Percentiles rank a stretch among this genome's conserved stretches.
These are phyloP conservation scores for Manihot esculenta DNA, from an alignment of 441 rosid genomes.

Conservation along the genomic window DNA sequence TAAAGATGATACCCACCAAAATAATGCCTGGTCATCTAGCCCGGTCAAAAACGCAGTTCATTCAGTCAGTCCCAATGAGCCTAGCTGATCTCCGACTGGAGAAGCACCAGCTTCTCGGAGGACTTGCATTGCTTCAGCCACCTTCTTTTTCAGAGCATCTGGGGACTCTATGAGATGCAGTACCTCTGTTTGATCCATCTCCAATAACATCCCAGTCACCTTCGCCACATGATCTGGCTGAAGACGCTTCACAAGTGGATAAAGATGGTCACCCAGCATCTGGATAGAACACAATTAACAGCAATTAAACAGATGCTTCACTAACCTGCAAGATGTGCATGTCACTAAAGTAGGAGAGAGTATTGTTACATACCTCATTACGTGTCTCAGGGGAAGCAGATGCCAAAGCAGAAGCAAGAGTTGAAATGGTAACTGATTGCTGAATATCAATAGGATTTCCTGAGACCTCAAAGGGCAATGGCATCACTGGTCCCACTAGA, in stretches of 20 bases:
- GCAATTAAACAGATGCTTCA: background rate
- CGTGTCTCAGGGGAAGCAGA: slow-evolving; percentile 44
- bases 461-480: slow-evolving; percentile 42
- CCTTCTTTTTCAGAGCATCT: slow-evolving; percentile 66
- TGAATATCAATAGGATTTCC: slow-evolving; percentile 34
- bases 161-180: slow-evolving; percentile 75
- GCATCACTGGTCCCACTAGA: slow-evolving; percentile 34
- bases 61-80: slow-evolving; percentile 35
- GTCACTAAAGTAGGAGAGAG: too few relatives aligned
- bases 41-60: slow-evolving; percentile 26
- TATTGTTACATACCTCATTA: slow-evolving; percentile 33
- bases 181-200: slow-evolving; percentile 89
- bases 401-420: slow-evolving; percentile 60
- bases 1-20: slow-evolving; percentile 2
- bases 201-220: slow-evolving; percentile 83
- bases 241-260: slow-evolving; percentile 56
- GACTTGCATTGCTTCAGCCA: slow-evolving; percentile 69
- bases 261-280: slow-evolving; percentile 73
- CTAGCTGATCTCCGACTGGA: slow-evolving; percentile 38
- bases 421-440: slow-evolving; percentile 45
- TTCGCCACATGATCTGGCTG: slow-evolving; percentile 54
- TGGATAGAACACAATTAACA: slow-evolving; percentile 10
- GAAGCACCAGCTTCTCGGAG: slow-evolving; percentile 43
- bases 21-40: slow-evolving; percentile 9
- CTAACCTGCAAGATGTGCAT: background rate